Conservation (phyloP, 441 rosid genomes). For the Flueggea neowawraea region DNA sequence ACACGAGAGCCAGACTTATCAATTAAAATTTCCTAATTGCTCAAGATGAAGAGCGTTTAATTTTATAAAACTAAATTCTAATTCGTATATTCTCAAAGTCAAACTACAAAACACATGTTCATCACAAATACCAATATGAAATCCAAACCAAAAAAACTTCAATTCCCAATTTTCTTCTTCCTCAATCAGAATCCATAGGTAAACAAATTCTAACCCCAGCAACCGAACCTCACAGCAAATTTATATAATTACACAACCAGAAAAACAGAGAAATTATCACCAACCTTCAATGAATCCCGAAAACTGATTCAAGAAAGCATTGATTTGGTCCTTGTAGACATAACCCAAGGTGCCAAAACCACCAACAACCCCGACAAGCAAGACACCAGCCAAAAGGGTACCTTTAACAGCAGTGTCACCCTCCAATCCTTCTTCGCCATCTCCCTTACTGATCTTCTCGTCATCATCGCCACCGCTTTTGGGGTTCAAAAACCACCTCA, state of each 20-base stretch:
- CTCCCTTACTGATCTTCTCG: constrained; percentile 16
- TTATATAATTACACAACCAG: neutral
- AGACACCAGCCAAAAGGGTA: constrained; percentile 77
- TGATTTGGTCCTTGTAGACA: constrained; percentile 78
- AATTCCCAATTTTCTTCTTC: too few relatives aligned
- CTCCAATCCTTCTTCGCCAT: constrained; percentile 30
- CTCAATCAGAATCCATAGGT: too few relatives aligned
- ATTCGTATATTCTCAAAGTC: too few relatives aligned
- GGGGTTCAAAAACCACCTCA: constrained; percentile 69
- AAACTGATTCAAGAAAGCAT: constrained; percentile 69
- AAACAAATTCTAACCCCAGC: too few relatives aligned
- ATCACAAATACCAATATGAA: too few relatives aligned
- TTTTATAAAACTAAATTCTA: too few relatives aligned
- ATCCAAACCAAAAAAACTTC: too few relatives aligned
- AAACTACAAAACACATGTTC: too few relatives aligned
- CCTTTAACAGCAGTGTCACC: constrained; percentile 77
- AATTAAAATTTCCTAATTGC: too few relatives aligned
- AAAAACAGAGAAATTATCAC: neutral
- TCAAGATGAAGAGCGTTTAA: too few relatives aligned
- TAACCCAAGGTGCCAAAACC: constrained; percentile 78
- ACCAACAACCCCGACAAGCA: constrained; percentile 83
- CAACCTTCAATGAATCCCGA: constrained; percentile 84
- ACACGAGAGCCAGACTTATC: too few relatives aligned
- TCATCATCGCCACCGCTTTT: constrained; percentile 39
- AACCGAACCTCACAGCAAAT: too few relatives aligned